Evolutionary conservation across 306 rosid species (phyloP).

Genomic region (Lupinus albus): DNA sequence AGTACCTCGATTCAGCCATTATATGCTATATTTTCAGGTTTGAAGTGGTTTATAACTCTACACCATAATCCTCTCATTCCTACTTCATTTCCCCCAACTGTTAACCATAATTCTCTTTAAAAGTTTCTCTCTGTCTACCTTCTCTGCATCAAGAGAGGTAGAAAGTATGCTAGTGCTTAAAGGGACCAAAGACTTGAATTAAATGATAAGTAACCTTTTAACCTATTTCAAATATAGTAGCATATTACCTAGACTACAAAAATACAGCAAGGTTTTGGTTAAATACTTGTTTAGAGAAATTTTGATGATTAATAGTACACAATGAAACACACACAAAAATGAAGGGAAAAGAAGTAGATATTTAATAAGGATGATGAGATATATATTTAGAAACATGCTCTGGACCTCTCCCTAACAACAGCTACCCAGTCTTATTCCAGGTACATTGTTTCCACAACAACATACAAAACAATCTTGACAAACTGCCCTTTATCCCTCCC

Average conservation of each 20-base stretch:
- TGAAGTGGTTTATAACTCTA: constrained; percentile 9
- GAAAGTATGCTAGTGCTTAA: constrained; percentile 20
- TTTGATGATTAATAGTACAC: constrained; percentile 13
- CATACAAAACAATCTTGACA: constrained; percentile 20
- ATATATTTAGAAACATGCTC: constrained; percentile 26
- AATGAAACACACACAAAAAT: not conserved
- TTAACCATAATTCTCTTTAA: constrained; percentile 8
- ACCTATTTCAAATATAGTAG: constrained; percentile 18
- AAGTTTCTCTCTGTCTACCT: constrained; percentile 11
- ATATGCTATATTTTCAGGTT: constrained; percentile 15
- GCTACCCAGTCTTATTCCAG: constrained; percentile 17
- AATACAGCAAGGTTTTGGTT: not conserved
- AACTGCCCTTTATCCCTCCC: constrained; percentile 18
- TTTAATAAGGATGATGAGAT: constrained; percentile 8
- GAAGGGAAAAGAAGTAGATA: not conserved
- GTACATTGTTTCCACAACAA: constrained; percentile 25
- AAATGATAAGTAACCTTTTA: not conserved
- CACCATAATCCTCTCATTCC: not conserved
- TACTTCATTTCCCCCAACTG: constrained; percentile 10
- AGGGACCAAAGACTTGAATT: constrained; percentile 28
- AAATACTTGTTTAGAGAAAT: constrained; percentile 16
- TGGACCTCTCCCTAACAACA: not conserved
- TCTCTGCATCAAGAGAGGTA: constrained; percentile 20
- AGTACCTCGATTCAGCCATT: constrained; percentile 3
- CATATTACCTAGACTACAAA: not conserved